phyloP scores from a whole-genome alignment of 495 filamentous ascomycete species.

The Tuber brumale region DNA sequence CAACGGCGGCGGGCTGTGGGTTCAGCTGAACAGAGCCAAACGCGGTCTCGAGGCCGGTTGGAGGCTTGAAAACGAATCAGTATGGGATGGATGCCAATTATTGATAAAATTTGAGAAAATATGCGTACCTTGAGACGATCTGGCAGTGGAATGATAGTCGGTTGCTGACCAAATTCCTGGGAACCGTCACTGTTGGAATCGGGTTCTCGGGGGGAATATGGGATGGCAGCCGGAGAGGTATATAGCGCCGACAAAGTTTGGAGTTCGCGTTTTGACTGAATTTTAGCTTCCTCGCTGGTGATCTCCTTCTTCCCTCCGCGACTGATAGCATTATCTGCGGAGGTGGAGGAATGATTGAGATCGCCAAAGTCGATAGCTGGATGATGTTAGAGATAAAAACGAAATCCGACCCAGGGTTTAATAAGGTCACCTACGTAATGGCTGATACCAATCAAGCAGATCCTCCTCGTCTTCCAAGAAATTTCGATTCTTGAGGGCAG shows the following conservation, averaged over 20 bases:
- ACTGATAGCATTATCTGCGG: slow-evolving; percentile 31
- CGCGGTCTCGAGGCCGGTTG: slow-evolving; percentile 14
- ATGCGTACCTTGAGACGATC: slow-evolving; percentile 35
- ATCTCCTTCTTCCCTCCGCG: slow-evolving; percentile 36
- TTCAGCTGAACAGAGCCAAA: slow-evolving; percentile 10
- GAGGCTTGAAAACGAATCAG: slow-evolving; percentile 24
- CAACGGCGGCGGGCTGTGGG: slow-evolving; percentile 12
- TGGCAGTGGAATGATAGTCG: slow-evolving; percentile 35
- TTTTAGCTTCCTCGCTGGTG: slow-evolving; percentile 38
- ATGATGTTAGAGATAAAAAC: neutral
- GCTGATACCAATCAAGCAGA: slow-evolving; percentile 41
- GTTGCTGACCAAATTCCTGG: slow-evolving; percentile 20
- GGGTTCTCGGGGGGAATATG: slow-evolving; percentile 39
- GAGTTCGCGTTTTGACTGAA: slow-evolving; percentile 37
- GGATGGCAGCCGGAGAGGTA: slow-evolving; percentile 35
- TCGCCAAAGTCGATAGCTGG: slow-evolving; percentile 39
- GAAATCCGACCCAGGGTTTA: neutral
- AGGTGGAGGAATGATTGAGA: slow-evolving; percentile 29
- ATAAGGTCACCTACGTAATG: slow-evolving; percentile 27
- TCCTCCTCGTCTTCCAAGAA: slow-evolving; percentile 42
- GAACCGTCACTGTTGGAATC: slow-evolving; percentile 24
- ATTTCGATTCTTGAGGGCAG: slow-evolving; percentile 41
- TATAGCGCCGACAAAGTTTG: slow-evolving; percentile 40
- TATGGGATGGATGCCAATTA: neutral
- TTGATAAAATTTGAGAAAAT: neutral